Percentiles rank a stretch among this genome's conserved stretches.
phyloP scores from a whole-genome alignment of 208 protist species.

The Leishmania braziliensis region DNA sequence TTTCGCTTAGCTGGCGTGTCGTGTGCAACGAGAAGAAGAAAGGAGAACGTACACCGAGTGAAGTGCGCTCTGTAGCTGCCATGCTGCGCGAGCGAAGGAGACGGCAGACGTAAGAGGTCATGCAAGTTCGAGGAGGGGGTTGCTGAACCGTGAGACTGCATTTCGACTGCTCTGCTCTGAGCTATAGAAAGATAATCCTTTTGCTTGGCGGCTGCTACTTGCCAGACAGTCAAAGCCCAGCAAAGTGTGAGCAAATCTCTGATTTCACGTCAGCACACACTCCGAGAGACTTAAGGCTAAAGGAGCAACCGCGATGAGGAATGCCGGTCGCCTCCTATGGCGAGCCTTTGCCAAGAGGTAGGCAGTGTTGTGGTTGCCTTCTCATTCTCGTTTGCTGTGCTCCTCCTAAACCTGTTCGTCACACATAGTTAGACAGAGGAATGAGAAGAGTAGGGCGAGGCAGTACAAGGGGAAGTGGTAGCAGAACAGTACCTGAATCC shows the following conservation, averaged over 20 bases:
- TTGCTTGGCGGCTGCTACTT: neutral
- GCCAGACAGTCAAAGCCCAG: neutral
- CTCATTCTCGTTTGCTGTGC: neutral
- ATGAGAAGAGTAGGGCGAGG: neutral
- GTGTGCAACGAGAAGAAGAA: neutral
- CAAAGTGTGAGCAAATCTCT: neutral
- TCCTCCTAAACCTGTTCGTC: neutral
- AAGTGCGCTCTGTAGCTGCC: neutral
- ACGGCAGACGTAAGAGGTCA: neutral
- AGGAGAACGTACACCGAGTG: neutral
- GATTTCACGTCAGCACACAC: neutral
- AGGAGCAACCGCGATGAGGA: neutral
- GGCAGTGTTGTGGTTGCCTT: neutral
- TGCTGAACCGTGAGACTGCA: neutral
- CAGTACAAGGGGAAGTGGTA: neutral
- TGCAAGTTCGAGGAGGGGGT: neutral
- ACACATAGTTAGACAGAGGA: neutral
- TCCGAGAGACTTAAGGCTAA: neutral
- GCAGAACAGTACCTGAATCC: neutral
- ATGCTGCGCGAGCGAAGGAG: neutral
- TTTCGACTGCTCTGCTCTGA: neutral
- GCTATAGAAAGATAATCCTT: neutral
- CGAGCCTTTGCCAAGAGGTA: neutral
- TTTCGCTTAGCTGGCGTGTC: neutral
- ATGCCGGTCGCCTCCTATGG: neutral